These are phyloP conservation scores for Eleusine indica DNA, from an alignment of 176 grass and related monocot species.

Conservation along the genomic window DNA sequence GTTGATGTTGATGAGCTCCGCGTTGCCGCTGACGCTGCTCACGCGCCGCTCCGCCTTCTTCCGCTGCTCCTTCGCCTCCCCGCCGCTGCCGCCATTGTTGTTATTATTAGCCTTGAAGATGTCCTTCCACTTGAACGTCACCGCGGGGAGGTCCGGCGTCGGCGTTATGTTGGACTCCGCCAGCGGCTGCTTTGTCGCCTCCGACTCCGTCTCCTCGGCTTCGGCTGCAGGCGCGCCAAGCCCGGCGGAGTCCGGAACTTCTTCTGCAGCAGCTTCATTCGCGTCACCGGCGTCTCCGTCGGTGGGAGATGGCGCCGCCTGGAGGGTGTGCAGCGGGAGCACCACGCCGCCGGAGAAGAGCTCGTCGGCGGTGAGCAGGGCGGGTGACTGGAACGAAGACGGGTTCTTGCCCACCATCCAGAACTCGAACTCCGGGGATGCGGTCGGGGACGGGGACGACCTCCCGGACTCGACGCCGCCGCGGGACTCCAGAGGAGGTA, in stretches of 20 bases:
- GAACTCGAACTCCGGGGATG: slow-evolving; percentile 97
- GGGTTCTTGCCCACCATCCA: slow-evolving; percentile 80
- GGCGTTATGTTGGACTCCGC: slow-evolving; percentile 35
- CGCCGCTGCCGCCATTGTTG: not conserved
- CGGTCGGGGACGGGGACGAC: slow-evolving; percentile 54
- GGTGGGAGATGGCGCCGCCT: not conserved
- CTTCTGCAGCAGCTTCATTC: not conserved
- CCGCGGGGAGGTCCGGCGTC: slow-evolving; percentile 51
- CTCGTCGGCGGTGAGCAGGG: slow-evolving; percentile 90
- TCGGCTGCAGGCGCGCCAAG: not conserved
- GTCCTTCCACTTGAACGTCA: slow-evolving; percentile 81
- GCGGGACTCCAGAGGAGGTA: not conserved
- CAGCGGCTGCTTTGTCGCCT: slow-evolving; percentile 29
- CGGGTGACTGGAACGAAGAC: slow-evolving; percentile 43
- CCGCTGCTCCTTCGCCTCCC: slow-evolving; percentile 54
- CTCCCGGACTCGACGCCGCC: slow-evolving; percentile 20
- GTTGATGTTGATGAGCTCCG: slow-evolving; percentile 95
- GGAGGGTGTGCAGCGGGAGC: slow-evolving; percentile 76
- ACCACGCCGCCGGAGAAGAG: slow-evolving; percentile 95
- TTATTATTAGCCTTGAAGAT: slow-evolving; percentile 50
- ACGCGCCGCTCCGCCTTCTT: slow-evolving; percentile 56
- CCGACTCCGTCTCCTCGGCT: not conserved
- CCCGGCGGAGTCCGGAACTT: not conserved
- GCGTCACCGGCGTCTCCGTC: not conserved
- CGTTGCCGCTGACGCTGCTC: slow-evolving; percentile 59